Evolutionary conservation across 2,329 filamentous ascomycete species (phyloP).

Genomic region (Aspergillus eucalypticola): DNA sequence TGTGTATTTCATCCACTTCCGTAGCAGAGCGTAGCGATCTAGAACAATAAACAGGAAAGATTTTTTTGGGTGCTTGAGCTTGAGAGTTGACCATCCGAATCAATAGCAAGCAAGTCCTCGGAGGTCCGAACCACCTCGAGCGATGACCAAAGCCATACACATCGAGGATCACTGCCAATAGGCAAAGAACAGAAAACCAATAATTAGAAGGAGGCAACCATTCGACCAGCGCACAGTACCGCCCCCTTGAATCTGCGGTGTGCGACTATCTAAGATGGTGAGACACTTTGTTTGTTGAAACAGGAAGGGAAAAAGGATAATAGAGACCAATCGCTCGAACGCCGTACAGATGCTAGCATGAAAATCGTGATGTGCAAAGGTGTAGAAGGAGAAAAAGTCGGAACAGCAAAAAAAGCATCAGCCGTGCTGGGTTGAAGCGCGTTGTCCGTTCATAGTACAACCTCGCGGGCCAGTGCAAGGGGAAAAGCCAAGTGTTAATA

Average conservation of each 20-base stretch:
- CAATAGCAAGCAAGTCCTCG: background rate
- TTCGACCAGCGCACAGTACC: slow-evolving; percentile 46
- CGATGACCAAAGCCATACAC: background rate
- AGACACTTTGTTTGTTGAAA: slow-evolving; percentile 24
- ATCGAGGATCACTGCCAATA: slow-evolving; percentile 19
- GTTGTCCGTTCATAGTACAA: slow-evolving; percentile 21
- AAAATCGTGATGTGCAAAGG: slow-evolving; percentile 36
- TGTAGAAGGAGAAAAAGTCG: slow-evolving; percentile 12
- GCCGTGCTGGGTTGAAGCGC: slow-evolving; percentile 13
- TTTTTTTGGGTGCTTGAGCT: background rate
- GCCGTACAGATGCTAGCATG: slow-evolving; percentile 47
- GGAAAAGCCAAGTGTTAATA: slow-evolving; percentile 31
- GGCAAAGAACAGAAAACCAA: slow-evolving; percentile 25
- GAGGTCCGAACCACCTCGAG: slow-evolving; percentile 3
- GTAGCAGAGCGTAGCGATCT: slow-evolving; percentile 6
- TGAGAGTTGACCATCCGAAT: background rate
- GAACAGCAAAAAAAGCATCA: slow-evolving; percentile 9
- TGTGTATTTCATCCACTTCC: slow-evolving; percentile 9
- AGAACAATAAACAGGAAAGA: slow-evolving; percentile 4
- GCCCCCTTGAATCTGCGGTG: slow-evolving; percentile 39
- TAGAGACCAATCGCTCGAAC: slow-evolving; percentile 45
- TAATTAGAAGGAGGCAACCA: slow-evolving; percentile 42
- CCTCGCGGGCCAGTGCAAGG: slow-evolving; percentile 18
- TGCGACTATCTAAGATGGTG: slow-evolving; percentile 44
- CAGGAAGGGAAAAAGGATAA: slow-evolving; percentile 8